These are phyloP conservation scores for Aurifilum marmelostoma DNA, from an alignment of 2,329 filamentous ascomycete genomes.

Conservation along the genomic window DNA sequence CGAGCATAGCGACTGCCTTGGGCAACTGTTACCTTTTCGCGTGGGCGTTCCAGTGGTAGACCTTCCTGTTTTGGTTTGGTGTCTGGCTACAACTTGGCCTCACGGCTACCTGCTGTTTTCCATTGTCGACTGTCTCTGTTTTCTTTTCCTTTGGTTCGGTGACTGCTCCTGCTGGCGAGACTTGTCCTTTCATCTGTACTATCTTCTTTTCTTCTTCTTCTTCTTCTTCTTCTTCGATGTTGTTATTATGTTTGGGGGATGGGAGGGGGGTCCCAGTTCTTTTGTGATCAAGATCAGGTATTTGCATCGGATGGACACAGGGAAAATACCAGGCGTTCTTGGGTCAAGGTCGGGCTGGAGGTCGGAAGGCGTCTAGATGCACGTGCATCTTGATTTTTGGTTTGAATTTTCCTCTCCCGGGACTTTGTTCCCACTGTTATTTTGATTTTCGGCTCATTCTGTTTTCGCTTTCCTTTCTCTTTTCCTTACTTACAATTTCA, in stretches of 20 bases:
- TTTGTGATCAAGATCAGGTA: neutral
- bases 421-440: neutral
- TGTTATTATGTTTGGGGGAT: neutral
- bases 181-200: slow-evolving; percentile 5
- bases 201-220: neutral
- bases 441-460: neutral
- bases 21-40: neutral
- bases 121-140: neutral
- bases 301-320: slow-evolving; percentile 29
- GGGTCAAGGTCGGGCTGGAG: slow-evolving; percentile 25
- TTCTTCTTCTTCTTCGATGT: neutral
- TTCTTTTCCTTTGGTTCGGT: slow-evolving; percentile 15
- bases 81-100: slow-evolving; percentile 26
- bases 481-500: slow-evolving; percentile 20
- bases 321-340: slow-evolving; percentile 41
- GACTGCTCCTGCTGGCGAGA: slow-evolving; percentile 1
- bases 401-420: slow-evolving; percentile 7
- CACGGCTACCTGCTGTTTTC: slow-evolving; percentile 26
- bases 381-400: slow-evolving; percentile 11
- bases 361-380: slow-evolving; percentile 12
- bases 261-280: too few species aligned
- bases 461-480: neutral
- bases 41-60: slow-evolving; percentile 27
- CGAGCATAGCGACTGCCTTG: slow-evolving; percentile 28
- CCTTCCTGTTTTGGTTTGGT: slow-evolving; percentile 18